These are phyloP conservation scores for Leersia perrieri DNA, from an alignment of 176 grass and related monocot species.

Conservation along the genomic window DNA sequence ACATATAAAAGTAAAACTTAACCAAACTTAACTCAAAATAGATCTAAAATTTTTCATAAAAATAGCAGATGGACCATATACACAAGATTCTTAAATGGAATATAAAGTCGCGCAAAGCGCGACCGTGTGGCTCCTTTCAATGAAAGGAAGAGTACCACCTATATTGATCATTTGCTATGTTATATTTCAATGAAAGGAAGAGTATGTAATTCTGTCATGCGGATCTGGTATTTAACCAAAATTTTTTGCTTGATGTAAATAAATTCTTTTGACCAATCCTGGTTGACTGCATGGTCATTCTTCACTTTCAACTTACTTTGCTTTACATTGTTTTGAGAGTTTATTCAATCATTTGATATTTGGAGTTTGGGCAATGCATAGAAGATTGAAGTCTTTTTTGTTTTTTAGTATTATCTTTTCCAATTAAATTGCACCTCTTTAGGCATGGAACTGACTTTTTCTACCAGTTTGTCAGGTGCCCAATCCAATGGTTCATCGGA, in stretches of 20 bases:
- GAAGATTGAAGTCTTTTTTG: not conserved
- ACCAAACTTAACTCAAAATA: no score
- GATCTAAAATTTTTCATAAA: no score
- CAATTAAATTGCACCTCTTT: conserved; percentile 7
- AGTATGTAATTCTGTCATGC: not conserved
- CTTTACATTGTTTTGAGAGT: not conserved
- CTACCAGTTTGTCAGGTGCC: conserved; percentile 43
- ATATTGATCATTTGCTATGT: not conserved
- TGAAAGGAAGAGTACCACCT: no score
- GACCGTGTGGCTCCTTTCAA: no score
- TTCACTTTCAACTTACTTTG: not conserved
- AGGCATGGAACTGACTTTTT: conserved; percentile 4
- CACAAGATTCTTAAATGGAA: no score
- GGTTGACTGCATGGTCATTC: not conserved
- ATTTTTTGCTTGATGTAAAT: not conserved
- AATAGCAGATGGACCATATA: no score
- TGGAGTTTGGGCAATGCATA: not conserved
- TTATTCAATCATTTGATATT: not conserved
- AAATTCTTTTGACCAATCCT: not conserved
- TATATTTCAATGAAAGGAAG: not conserved
- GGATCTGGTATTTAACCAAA: not conserved
- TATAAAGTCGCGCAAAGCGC: no score
- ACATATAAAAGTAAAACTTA: no score
- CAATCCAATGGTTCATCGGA: conserved; percentile 45
- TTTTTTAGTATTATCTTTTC: not conserved